Evolutionary conservation across 345 rosid species (phyloP).

Genomic region (Lumnitzera littorea): DNA sequence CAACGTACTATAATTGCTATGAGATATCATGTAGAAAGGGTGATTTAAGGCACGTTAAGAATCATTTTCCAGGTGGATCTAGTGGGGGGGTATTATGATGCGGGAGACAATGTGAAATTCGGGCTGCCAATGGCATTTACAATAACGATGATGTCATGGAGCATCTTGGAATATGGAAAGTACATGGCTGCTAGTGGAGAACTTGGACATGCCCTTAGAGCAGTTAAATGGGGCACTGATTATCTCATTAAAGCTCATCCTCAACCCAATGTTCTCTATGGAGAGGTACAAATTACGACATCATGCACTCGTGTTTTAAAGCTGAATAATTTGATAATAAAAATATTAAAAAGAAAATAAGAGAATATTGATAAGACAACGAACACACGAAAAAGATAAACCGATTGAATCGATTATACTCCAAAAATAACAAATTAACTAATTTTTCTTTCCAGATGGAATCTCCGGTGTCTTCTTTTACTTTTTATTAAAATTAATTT

Average conservation of each 20-base stretch:
- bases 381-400: too few relatives aligned
- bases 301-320: too few relatives aligned
- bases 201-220: slow-evolving; percentile 34
- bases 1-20: too few relatives aligned
- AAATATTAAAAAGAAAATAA: background rate
- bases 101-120: slow-evolving; percentile 48
- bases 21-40: too few relatives aligned
- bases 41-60: too few relatives aligned
- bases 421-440: too few relatives aligned
- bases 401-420: too few relatives aligned
- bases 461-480: too few relatives aligned
- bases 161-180: slow-evolving; percentile 35
- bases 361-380: too few relatives aligned
- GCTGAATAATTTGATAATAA: background rate
- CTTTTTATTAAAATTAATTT: too few relatives aligned
- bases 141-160: slow-evolving; percentile 45
- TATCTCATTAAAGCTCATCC: slow-evolving; percentile 45
- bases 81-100: slow-evolving; percentile 50
- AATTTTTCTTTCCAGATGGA: too few relatives aligned
- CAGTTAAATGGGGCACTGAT: slow-evolving; percentile 48
- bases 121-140: slow-evolving; percentile 53
- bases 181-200: slow-evolving; percentile 29
- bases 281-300: slow-evolving; percentile 15
- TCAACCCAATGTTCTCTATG: slow-evolving; percentile 33
- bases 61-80: slow-evolving; percentile 25